Conservation (phyloP, 345 rosid species). For the Salix koriyanagi region DNA sequence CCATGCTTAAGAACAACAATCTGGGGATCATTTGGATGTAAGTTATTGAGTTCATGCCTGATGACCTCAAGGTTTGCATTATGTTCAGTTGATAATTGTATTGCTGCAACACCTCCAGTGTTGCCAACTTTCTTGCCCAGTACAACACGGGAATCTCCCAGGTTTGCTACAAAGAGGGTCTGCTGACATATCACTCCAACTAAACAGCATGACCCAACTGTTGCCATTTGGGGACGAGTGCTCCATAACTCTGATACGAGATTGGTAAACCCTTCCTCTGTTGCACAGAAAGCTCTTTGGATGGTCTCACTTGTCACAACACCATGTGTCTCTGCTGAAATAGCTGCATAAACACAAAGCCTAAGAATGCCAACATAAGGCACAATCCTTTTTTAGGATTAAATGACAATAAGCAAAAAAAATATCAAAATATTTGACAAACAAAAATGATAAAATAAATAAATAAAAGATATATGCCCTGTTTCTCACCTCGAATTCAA, state of each 20-base stretch:
- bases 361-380: constrained; percentile 70
- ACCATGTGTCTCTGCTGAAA: constrained; percentile 63
- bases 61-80: constrained; percentile 76
- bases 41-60: constrained; percentile 76
- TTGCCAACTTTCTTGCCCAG: constrained; percentile 78
- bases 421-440: not conserved
- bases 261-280: constrained; percentile 77
- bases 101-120: constrained; percentile 63
- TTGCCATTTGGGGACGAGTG: constrained; percentile 58
- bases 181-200: constrained; percentile 74
- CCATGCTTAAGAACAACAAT: constrained; percentile 81
- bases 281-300: constrained; percentile 61
- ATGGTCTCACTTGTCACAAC: constrained; percentile 67
- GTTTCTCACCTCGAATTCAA: not conserved
- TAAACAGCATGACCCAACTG: constrained; percentile 79
- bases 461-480: not conserved
- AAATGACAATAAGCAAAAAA: not conserved
- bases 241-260: constrained; percentile 66
- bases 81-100: constrained; percentile 82
- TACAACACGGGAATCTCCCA: constrained; percentile 83
- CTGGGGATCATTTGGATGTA: constrained; percentile 81
- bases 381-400: constrained; percentile 26
- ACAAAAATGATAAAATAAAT: not conserved
- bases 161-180: constrained; percentile 80
- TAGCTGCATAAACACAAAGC: constrained; percentile 81